Evolutionary conservation across 352 stramenopile genomes (phyloP).

Genomic region (Blastocystis sp.): DNA sequence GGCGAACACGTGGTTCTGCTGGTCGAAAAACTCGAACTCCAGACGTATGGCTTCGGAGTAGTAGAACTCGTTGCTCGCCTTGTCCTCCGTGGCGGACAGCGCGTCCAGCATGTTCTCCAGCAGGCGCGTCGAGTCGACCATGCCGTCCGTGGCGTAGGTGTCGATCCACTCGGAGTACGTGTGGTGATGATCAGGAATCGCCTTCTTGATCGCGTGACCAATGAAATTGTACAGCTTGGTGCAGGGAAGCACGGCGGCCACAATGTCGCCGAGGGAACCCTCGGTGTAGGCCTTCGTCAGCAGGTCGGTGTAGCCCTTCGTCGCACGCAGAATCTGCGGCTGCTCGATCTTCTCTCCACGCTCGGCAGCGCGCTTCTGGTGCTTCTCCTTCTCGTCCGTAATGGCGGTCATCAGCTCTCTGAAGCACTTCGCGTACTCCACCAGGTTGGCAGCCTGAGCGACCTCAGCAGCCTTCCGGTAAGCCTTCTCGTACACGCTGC

Average conservation of each 20-base stretch:
- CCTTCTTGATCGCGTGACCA: slow-evolving; percentile 51
- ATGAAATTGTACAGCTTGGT: slow-evolving; percentile 68
- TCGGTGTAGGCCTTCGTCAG: slow-evolving; percentile 67
- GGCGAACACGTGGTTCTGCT: slow-evolving; percentile 51
- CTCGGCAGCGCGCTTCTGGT: slow-evolving; percentile 41
- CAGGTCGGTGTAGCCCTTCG: slow-evolving; percentile 56
- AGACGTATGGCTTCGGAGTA: slow-evolving; percentile 68
- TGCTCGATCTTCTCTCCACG: slow-evolving; percentile 62
- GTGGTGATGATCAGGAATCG: slow-evolving; percentile 60
- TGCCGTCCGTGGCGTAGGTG: slow-evolving; percentile 9
- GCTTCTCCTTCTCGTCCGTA: slow-evolving; percentile 55
- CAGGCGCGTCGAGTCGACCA: not conserved
- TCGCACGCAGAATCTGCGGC: slow-evolving; percentile 55
- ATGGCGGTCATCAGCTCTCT: slow-evolving; percentile 48
- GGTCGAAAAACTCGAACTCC: slow-evolving; percentile 70
- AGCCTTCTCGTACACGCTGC: slow-evolving; percentile 69
- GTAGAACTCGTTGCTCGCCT: slow-evolving; percentile 39
- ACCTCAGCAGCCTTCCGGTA: slow-evolving; percentile 59
- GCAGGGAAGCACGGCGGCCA: slow-evolving; percentile 48
- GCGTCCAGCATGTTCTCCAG: slow-evolving; percentile 52
- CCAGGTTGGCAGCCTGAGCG: not conserved
- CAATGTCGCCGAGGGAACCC: slow-evolving; percentile 46
- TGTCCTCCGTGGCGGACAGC: slow-evolving; percentile 42
- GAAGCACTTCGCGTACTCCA: slow-evolving; percentile 61
- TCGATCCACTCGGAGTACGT: slow-evolving; percentile 67